These are phyloP conservation scores for Solanum hybrid DNA, from an alignment of 305 asterid genomes.

Conservation along the genomic window DNA sequence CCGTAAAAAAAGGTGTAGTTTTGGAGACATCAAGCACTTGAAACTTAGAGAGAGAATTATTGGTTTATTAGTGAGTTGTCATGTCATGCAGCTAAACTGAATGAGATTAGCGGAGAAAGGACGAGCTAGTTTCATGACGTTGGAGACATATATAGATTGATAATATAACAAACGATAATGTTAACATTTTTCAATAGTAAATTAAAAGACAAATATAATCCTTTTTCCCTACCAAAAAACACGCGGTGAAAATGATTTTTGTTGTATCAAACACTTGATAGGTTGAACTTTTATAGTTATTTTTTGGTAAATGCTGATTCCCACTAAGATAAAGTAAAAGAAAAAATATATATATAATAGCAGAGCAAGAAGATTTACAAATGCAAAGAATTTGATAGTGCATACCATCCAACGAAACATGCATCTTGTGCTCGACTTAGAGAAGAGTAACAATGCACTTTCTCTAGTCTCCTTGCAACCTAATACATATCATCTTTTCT, in stretches of 20 bases:
- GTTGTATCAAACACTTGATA: neutral
- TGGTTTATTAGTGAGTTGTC: neutral
- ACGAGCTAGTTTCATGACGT: neutral
- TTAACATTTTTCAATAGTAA: neutral
- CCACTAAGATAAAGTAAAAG: neutral
- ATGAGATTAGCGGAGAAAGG: neutral
- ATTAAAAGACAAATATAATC: neutral
- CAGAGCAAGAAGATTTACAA: neutral
- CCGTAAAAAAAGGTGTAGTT: neutral
- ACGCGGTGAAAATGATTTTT: neutral
- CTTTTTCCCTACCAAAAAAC: neutral
- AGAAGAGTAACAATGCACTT: neutral
- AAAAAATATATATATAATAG: neutral
- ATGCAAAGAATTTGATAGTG: neutral
- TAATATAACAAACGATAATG: neutral
- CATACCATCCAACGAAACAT: neutral
- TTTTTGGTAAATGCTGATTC: neutral
- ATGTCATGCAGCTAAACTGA: neutral
- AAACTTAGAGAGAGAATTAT: neutral
- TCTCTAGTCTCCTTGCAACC: constrained; percentile 5
- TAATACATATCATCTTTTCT: neutral
- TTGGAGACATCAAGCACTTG: neutral
- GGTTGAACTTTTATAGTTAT: neutral
- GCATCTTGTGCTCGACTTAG: neutral
- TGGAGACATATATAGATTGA: neutral